Evolutionary conservation across 768 basidiomycete genomes (phyloP), one percentile per base, ranked within the genome.

Genomic region (Hygrocybe coccinea): DNA sequence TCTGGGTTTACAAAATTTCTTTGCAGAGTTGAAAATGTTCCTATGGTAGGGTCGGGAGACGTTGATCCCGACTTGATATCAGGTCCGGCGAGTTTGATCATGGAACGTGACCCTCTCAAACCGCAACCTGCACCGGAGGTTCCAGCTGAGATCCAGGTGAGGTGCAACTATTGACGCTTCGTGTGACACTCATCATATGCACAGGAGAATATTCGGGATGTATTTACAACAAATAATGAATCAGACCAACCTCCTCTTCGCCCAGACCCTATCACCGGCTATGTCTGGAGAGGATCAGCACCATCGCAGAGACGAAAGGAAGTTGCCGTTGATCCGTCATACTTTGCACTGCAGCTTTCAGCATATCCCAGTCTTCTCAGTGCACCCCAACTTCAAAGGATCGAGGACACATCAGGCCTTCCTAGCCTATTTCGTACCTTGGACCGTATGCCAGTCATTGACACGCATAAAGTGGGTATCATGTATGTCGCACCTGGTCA

Each of bases 401-500:
- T 86, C 4, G 67, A 75, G 4, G 80, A 85, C 46, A 74, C 81
- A 9, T 74, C 84, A 1, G 69, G 72, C 12, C 77, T 89, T 37
- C 71, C 80, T 3, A 74, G 78, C 24, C 82, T 86, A 56, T 74
- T 94, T 59, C 75, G 79, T 22, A 79, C 78, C 6, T 78, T 98
- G 44, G 93, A 97, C 62, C 76, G 81, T 41, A 87, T 89, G 39
- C 95, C 94, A 0, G 93, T 98, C 62, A 95, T 99, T 57, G 97
- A 99, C 70, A 94, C 91, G 0, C 92, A 98, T 71, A 95, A 97
- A 69, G 87, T 98, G 35, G 97, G 92, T 3, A 88, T 99, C 55
- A 79, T 99, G 74, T 99, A 98, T 63, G 95, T 94, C 44, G 95
- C 89, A 0, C 91, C 92, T 3, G 92, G 91, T 1, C 97, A 98